Conservation (phyloP, 306 rosid genomes). For the Pachyrhizus erosus region DNA sequence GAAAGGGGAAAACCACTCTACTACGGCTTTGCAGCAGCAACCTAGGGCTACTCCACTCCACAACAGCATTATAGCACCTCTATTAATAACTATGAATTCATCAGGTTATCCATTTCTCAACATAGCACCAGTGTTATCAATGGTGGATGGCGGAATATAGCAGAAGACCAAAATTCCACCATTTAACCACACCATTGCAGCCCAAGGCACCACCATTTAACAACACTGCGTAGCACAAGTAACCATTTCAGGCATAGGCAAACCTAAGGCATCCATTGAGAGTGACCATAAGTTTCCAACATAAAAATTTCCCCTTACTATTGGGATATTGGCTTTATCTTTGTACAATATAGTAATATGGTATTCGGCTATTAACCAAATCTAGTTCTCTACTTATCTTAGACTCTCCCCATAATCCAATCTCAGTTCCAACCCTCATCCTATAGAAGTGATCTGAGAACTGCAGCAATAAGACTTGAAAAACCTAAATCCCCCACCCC, state of each 20-base stretch:
- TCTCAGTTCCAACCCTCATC: constrained; percentile 3
- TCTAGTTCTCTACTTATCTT: not conserved
- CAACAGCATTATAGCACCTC: not conserved
- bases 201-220: too few relatives aligned
- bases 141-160: too few relatives aligned
- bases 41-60: not conserved
- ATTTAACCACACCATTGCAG: too few relatives aligned
- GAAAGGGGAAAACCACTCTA: not conserved
- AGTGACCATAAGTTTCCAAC: not conserved
- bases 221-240: too few relatives aligned
- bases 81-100: not conserved
- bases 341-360: not conserved
- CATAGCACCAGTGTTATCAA: too few relatives aligned
- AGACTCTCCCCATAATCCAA: not conserved
- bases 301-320: not conserved
- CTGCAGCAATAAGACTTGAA: not conserved
- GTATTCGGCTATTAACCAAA: not conserved
- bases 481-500: not conserved
- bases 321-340: not conserved
- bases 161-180: too few relatives aligned
- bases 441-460: not conserved
- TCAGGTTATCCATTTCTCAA: constrained; percentile 31
- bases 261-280: not conserved
- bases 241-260: constrained; percentile 29
- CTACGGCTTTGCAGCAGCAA: not conserved